phyloP scores from a whole-genome alignment of 169 alveolate species.

The Eimeria sp. region DNA sequence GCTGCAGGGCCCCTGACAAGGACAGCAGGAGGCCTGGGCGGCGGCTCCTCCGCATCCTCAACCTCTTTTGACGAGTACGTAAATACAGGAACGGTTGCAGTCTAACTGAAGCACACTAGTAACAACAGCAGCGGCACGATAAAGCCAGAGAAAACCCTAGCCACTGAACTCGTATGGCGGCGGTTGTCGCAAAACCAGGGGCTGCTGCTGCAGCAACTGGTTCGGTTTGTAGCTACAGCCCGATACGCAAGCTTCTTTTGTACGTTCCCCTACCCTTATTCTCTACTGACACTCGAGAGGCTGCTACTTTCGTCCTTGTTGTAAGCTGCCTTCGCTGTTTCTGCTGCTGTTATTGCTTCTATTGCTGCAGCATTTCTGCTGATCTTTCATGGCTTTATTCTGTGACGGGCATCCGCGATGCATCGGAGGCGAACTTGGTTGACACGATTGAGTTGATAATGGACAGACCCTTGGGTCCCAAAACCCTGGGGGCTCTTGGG shows the following conservation, averaged over 20 bases:
- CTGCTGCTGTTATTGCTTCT: not conserved
- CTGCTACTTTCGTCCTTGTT: not conserved
- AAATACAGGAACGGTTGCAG: not conserved
- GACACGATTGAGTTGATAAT: constrained; percentile 50
- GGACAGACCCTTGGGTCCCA: constrained; percentile 46
- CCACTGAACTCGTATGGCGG: no score
- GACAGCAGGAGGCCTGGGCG: not conserved
- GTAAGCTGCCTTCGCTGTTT: not conserved
- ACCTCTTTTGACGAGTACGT: not conserved
- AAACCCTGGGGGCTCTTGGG: constrained; percentile 27
- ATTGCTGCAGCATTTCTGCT: not conserved
- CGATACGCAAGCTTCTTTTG: not conserved
- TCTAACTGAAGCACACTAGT: no score
- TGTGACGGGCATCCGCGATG: constrained; percentile 52
- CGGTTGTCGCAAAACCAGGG: not conserved
- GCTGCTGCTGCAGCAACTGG: not conserved
- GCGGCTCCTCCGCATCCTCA: not conserved
- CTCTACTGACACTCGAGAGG: not conserved
- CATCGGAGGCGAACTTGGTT: constrained; percentile 38
- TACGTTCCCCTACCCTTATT: not conserved
- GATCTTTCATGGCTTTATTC: constrained; percentile 27
- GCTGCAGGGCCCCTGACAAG: not conserved
- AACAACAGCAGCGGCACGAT: no score
- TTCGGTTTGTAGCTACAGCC: not conserved
- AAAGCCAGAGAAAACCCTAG: no score